phyloP scores from a whole-genome alignment of 2,329 filamentous ascomycete genomes.

The Karstenula rhodostoma region DNA sequence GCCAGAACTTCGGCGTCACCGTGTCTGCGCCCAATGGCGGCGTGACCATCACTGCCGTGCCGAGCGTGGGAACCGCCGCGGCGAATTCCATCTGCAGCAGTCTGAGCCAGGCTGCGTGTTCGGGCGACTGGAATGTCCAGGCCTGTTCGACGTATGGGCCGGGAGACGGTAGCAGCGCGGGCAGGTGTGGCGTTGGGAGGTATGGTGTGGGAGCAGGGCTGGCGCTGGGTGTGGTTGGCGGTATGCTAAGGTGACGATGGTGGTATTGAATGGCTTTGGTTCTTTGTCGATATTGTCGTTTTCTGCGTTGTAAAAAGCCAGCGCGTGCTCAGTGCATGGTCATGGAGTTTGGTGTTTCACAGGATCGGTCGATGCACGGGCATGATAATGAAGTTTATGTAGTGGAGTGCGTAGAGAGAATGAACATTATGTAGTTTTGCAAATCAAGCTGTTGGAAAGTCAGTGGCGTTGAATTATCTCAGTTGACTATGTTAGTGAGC shows the following conservation, averaged over 20 bases:
- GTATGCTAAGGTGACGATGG: slow-evolving; percentile 29
- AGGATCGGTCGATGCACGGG: background rate
- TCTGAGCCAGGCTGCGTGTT: slow-evolving; percentile 57
- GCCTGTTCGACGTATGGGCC: slow-evolving; percentile 54
- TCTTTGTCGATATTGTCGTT: slow-evolving; percentile 11
- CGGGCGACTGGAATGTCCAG: slow-evolving; percentile 53
- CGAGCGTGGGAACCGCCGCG: slow-evolving; percentile 37
- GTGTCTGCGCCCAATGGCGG: slow-evolving; percentile 59
- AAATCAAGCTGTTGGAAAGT: background rate
- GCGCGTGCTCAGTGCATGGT: slow-evolving; percentile 4
- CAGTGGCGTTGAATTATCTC: background rate
- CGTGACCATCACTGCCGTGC: slow-evolving; percentile 57
- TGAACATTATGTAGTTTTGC: background rate
- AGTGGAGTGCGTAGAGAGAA: background rate
- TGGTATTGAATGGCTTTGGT: background rate
- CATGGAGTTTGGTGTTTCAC: slow-evolving; percentile 7
- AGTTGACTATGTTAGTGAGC: background rate
- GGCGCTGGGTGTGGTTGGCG: slow-evolving; percentile 56
- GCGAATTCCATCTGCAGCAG: slow-evolving; percentile 46
- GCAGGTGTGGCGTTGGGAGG: slow-evolving; percentile 23
- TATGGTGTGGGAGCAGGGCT: slow-evolving; percentile 32
- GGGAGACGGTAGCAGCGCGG: slow-evolving; percentile 46
- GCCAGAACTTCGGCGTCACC: slow-evolving; percentile 58
- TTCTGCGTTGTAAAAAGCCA: background rate
- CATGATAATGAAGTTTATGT: background rate